These are phyloP conservation scores for Lumnitzera racemosa DNA, from an alignment of 345 rosid genomes.

Conservation along the genomic window DNA sequence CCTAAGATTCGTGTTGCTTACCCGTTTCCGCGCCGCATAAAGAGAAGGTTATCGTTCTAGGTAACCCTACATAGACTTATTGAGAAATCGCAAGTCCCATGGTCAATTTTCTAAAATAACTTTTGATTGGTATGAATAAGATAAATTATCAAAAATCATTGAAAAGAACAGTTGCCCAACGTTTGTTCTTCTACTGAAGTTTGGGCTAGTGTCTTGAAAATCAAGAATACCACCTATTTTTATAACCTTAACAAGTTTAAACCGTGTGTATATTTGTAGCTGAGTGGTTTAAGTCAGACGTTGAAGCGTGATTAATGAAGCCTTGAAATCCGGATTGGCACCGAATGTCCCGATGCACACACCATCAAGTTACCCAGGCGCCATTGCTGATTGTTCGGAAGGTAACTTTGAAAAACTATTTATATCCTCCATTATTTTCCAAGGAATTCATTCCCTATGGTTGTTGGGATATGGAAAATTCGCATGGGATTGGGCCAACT, in stretches of 20 bases:
- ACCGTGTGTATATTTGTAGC: constrained; percentile 21
- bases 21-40: constrained; percentile 74
- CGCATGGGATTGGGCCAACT: no score
- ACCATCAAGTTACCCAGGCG: constrained; percentile 76
- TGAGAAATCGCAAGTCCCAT: no score
- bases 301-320: constrained; percentile 72
- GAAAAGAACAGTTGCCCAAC: no score
- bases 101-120: no score
- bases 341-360: constrained; percentile 91
- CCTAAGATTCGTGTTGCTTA: constrained; percentile 83
- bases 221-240: background rate
- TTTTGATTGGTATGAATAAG: no score
- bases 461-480: no score
- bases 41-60: constrained; percentile 49
- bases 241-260: background rate
- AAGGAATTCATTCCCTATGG: constrained; percentile 1
- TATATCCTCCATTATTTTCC: background rate
- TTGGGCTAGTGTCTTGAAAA: no score
- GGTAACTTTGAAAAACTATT: constrained; percentile 20
- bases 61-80: constrained; percentile 10
- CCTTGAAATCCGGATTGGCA: constrained; percentile 58
- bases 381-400: constrained; percentile 39
- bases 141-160: no score
- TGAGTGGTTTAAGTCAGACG: constrained; percentile 98
- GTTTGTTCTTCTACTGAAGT: no score